Base-by-base conservation (phyloP, 306 rosid species). In the Quercus suber region DNA sequence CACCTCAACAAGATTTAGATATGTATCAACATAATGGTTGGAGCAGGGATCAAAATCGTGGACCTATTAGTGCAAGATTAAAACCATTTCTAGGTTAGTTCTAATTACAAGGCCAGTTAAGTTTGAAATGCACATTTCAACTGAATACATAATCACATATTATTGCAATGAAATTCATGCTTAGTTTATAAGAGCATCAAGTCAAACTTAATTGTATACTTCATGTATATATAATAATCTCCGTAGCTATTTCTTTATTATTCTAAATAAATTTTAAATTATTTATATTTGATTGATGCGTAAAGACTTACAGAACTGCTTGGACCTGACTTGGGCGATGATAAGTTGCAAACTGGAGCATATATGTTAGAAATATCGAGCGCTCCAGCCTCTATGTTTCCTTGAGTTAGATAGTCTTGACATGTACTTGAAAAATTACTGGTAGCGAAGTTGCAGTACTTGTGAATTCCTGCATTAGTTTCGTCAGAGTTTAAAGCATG, bases 401-500 rank as follows among this genome's bases (percentile, higher is more conserved):
- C 79, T 76, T 2, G 74, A 30, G 0, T 13, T 57, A 6, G 64
- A 76, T 80, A 87, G 17, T 27, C 27, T 0, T 25, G 1, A 65
- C 95, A 90, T 33, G 72, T 56, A 43, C 18, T 51, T 33, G 88
- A 75, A 15, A n/a, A 45, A 30, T 76, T 80, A 37, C 72, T 75
- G 0, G 25, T 73, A 23, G 17, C 35, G 63, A 82, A 90, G 78
- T 85, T 80, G 33, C 94, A 90, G 8, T 85, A 45, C 43, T 73
- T 83, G 49, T 67, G 76, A 70, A 88, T 81, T 81, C 85, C 88
- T 30, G 77, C 73, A 72, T 69, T 79, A 9, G 90, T 86, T 79
- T 90, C 83, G 14, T 88, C 90, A n/a, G 92, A 88, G 86, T 37
- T 90, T 69, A 88, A 37, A 74, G 73, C 88, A 73, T 87, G 90